Evolutionary conservation across 2,329 filamentous ascomycete genomes (phyloP).

Genomic region (Cucurbitaria berberidis): DNA sequence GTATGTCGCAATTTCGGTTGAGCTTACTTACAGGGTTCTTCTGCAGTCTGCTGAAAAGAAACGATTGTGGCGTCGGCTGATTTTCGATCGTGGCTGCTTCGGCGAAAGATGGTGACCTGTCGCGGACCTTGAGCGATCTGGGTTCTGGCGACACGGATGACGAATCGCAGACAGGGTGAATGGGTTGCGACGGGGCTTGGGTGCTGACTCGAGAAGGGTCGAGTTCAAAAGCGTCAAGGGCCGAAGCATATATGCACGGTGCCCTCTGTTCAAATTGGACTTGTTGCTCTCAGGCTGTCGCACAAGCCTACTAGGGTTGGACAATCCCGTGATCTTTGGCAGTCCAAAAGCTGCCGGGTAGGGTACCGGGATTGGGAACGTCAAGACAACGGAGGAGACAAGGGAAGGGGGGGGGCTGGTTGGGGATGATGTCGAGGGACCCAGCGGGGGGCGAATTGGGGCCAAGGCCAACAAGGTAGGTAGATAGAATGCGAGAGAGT

Average conservation of each 20-base stretch:
- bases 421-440: too few species aligned
- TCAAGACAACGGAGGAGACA: constrained; percentile 26
- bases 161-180: constrained; percentile 4
- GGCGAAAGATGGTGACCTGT: constrained; percentile 37
- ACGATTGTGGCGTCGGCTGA: constrained; percentile 41
- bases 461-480: too few species aligned
- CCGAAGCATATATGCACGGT: constrained; percentile 46
- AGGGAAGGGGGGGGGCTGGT: too few species aligned
- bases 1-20: constrained; percentile 39
- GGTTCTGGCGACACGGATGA: constrained; percentile 13
- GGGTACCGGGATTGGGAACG: constrained; percentile 26
- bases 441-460: too few species aligned
- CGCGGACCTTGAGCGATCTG: constrained; percentile 40
- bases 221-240: constrained; percentile 27
- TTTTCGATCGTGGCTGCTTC: constrained; percentile 43
- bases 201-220: constrained; percentile 13
- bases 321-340: constrained; percentile 40
- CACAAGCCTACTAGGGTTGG: constrained; percentile 40
- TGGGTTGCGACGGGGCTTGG: constrained; percentile 7
- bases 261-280: constrained; percentile 35
- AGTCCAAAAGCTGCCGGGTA: constrained; percentile 36
- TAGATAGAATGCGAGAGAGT: too few species aligned
- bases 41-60: constrained; percentile 43
- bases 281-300: constrained; percentile 34
- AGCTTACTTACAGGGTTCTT: constrained; percentile 48